Evolutionary conservation across 208 protist species (phyloP).

Genomic region (Leishmania gerbilli): DNA sequence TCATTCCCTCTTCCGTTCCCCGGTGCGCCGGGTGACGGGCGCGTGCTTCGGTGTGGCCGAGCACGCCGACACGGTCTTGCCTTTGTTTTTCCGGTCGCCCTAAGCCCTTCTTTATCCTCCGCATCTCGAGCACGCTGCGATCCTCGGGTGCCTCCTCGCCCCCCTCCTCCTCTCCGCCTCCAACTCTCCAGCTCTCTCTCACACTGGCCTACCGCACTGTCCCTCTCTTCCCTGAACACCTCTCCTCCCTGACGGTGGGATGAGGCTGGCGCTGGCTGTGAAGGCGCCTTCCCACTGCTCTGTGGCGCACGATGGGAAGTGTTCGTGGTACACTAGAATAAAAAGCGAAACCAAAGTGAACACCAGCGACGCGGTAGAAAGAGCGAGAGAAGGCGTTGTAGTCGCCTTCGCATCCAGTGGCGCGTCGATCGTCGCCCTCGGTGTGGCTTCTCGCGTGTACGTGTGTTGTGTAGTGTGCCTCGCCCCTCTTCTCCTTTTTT

Average conservation of each 20-base stretch:
- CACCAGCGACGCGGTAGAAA: background rate
- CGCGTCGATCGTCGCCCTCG: background rate
- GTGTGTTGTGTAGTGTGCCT: background rate
- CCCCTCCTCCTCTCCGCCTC: background rate
- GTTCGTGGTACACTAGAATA: background rate
- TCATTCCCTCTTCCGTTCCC: background rate
- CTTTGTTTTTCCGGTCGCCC: background rate
- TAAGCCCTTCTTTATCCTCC: background rate
- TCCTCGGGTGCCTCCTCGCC: background rate
- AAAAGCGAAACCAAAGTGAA: conserved; percentile 5
- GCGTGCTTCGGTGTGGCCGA: background rate
- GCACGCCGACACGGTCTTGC: background rate
- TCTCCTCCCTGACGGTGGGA: background rate
- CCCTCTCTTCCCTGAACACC: background rate
- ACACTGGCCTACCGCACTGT: background rate
- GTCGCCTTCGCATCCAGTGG: background rate
- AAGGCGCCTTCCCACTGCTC: background rate
- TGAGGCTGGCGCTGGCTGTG: background rate
- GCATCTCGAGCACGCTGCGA: background rate
- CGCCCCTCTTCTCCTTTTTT: background rate
- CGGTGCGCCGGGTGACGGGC: background rate
- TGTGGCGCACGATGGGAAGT: background rate
- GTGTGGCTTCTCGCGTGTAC: background rate
- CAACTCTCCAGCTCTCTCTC: background rate
- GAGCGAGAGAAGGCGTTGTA: background rate